Evolutionary conservation across 306 rosid species (phyloP), one percentile per base, ranked within the genome.

Genomic region (Phaseolus lunatus): DNA sequence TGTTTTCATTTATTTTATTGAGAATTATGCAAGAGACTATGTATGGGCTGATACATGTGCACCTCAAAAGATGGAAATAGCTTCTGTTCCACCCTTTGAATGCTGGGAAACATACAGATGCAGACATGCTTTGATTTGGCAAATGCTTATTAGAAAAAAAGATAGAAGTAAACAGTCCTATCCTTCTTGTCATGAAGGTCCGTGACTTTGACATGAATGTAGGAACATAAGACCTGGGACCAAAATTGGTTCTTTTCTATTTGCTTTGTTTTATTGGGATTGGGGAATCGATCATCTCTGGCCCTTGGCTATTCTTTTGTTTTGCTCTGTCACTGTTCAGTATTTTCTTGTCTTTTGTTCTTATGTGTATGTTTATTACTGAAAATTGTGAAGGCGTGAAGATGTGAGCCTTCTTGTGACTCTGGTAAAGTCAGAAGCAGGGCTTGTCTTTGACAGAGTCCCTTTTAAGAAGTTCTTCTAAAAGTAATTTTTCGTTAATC

Each of bases 41-140:
- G 43, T 70, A 69, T 44, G 24, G 23, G 70, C 22, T 44, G 10
- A 31, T 78, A 22, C 26, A 47, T 33, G 14, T 78, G 23, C 47
- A 19, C 12, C 37, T 18, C 66, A 43, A 56, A 67, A 53, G 26
- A 44, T 33, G 64, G 58, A 33, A 69, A 27, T 33, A 48, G 63
- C 64, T 33, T 47, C 73, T 49, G 45, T 50, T 27, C 23, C 23
- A 20, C 77, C 19, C 67, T 44, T 45, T 45, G 76, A 14, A 29
- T 24, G 62, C 63, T 78, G 56, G 27, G 70, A 59, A 70, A 69
- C 64, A 59, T 69, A 69, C 62, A 69, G 52, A 58, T 57, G 70
- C 43, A 3, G 41, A 19, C 18, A 43, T 70, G 50, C 33, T 70
- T 68, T 77, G 58, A 78, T 67, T 47, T 67, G 23, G 47, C 58